Evolutionary conservation across 2,329 filamentous ascomycete species (phyloP), one percentile per base, ranked within the genome.

Genomic region (Orbilia quercus): DNA sequence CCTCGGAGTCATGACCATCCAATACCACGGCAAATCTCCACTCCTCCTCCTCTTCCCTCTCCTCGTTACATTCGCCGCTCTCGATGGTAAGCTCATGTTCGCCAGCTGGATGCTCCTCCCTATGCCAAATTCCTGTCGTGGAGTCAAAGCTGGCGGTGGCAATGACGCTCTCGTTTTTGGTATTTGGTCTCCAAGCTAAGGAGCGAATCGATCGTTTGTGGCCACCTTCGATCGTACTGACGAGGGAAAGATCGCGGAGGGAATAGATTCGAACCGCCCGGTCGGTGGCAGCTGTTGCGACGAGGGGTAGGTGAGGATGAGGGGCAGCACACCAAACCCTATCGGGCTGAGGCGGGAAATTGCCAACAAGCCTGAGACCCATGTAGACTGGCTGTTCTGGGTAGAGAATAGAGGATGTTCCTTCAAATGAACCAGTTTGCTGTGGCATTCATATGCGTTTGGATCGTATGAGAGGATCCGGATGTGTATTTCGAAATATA

Each of bases 111-210:
- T 23, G 80, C 58, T 84, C 83, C 76, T 87, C 86, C 82, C 86
- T 88, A 75, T 86, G 88, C 94, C 89, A 96, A 77, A 91, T 86
- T 7, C 92, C 95, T 1, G 94, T 93, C 0, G 91, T 96, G 14
- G 91, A 90, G 81, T 99, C 95, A 80, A 99, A 99, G 80, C 90
- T 95, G 2, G 92, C 95, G 0, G 93, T 96, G 3, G 94, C 93
- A 14, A 98, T 86, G 47, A 94, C 91, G 64, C 91, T 89, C 79
- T 89, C 87, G 1, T 83, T 81, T 12, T 85, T 82, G 45, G 87
- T 82, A 72, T 85, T 85, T 0, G 93, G 92, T 81, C 96, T 96
- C 95, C 95, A 99, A 38, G 91, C 89, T 18, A 89, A 88, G 54
- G 88, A 88, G 63, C 95, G 88, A n/a, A 99, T 88, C 77, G 90